phyloP scores from a whole-genome alignment of 1,284 basidiomycete genomes.

The Ustilago bromivora region DNA sequence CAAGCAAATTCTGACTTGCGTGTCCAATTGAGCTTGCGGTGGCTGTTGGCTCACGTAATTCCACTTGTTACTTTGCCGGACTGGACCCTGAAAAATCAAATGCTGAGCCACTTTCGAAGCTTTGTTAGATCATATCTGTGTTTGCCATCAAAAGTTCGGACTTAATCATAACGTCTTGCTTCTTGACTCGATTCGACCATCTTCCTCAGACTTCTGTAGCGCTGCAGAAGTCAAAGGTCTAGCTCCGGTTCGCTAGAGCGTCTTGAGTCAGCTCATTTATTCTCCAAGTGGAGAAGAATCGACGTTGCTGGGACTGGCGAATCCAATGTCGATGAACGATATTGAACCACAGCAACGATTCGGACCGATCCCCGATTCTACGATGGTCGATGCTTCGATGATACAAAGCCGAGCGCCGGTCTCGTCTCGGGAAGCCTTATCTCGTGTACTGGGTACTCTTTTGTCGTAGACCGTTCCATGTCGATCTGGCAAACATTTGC shows the following conservation, averaged over 20 bases:
- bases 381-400: neutral
- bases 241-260: neutral
- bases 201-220: too few relatives aligned
- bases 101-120: neutral
- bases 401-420: neutral
- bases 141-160: neutral
- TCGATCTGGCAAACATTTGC: neutral
- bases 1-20: constrained; percentile 17
- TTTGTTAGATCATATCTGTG: neutral
- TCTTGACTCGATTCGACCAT: too few relatives aligned
- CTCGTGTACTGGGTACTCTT: neutral
- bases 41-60: constrained; percentile 11
- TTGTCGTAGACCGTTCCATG: neutral
- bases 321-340: neutral
- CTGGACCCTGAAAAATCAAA: constrained; percentile 12
- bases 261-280: neutral
- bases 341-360: neutral
- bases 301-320: neutral
- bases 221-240: too few relatives aligned
- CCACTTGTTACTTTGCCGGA: neutral
- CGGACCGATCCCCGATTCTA: constrained; percentile 1
- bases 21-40: neutral
- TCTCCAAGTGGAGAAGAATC: neutral
- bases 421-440: neutral
- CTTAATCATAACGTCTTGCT: neutral